These are phyloP conservation scores for Thalassia testudinum DNA, from an alignment of 116 monocot genomes.

Conservation along the genomic window DNA sequence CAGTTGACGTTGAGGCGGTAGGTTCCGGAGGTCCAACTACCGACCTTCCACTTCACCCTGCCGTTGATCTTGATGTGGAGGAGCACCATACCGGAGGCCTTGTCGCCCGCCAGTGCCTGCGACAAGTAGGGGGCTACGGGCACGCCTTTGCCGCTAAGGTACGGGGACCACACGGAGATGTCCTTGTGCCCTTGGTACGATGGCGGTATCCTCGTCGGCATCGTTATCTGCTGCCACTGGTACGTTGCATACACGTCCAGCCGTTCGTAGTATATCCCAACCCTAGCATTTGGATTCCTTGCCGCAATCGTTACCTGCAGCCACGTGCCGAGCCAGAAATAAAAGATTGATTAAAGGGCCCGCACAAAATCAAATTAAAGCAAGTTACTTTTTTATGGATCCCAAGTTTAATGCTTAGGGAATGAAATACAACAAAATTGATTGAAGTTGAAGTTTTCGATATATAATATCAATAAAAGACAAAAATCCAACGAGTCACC, in stretches of 20 bases:
- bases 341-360: no score
- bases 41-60: conserved; percentile 51
- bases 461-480: no score
- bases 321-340: no score
- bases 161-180: conserved; percentile 45
- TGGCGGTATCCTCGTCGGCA: conserved; percentile 15
- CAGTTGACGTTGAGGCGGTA: conserved; percentile 22
- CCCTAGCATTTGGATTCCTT: conserved; percentile 31
- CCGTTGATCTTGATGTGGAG: conserved; percentile 35
- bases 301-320: conserved; percentile 22
- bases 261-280: conserved; percentile 42
- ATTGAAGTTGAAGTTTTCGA: no score
- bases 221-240: conserved; percentile 33
- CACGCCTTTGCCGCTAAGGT: conserved; percentile 20
- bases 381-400: no score
- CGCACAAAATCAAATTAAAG: no score
- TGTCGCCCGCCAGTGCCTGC: conserved; percentile 24
- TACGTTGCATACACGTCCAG: conserved; percentile 35
- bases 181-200: conserved; percentile 47
- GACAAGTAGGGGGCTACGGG: conserved; percentile 39
- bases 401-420: no score
- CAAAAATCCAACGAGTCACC: no score
- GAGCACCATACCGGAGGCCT: conserved; percentile 21
- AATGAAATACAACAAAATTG: no score
- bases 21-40: conserved; percentile 35